Percentiles rank a stretch among this genome's conserved stretches.
Conservation (phyloP, 192 early-diverging fungal genomes). For the Allomyces arbusculus region DNA sequence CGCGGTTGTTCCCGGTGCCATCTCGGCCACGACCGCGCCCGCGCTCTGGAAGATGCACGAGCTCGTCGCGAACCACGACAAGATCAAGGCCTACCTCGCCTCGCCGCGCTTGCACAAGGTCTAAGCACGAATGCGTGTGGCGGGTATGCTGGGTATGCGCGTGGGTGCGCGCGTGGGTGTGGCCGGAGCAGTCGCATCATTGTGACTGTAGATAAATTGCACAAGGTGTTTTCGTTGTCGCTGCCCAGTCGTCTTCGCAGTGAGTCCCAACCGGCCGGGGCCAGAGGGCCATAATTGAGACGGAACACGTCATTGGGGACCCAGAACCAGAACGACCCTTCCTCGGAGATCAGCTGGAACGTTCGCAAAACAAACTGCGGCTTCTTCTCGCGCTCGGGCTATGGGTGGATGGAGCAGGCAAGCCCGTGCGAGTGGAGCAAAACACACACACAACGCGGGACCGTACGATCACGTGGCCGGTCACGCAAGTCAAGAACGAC, state of each 20-base stretch:
- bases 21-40: not conserved
- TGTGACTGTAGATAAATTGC: too few relatives aligned
- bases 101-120: not conserved
- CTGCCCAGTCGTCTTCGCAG: too few relatives aligned
- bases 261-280: too few relatives aligned
- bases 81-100: not conserved
- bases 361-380: constrained; percentile 64
- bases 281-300: constrained; percentile 28
- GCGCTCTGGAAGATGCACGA: not conserved
- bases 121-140: too few relatives aligned
- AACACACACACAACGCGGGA: not conserved
- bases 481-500: constrained; percentile 55
- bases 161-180: too few relatives aligned
- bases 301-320: constrained; percentile 75
- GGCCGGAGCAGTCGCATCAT: too few relatives aligned
- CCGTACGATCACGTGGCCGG: constrained; percentile 63
- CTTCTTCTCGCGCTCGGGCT: constrained; percentile 48
- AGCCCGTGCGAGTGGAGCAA: not conserved
- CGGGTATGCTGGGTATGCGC: too few relatives aligned
- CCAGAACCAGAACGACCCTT: constrained; percentile 51
- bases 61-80: not conserved
- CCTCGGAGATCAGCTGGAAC: constrained; percentile 66
- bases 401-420: not conserved
- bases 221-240: too few relatives aligned
- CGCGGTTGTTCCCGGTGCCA: not conserved